Evolutionary conservation across 352 stramenopile species (phyloP), one percentile per base, ranked within the genome.

Genomic region (Thalassiosira pacifica): DNA sequence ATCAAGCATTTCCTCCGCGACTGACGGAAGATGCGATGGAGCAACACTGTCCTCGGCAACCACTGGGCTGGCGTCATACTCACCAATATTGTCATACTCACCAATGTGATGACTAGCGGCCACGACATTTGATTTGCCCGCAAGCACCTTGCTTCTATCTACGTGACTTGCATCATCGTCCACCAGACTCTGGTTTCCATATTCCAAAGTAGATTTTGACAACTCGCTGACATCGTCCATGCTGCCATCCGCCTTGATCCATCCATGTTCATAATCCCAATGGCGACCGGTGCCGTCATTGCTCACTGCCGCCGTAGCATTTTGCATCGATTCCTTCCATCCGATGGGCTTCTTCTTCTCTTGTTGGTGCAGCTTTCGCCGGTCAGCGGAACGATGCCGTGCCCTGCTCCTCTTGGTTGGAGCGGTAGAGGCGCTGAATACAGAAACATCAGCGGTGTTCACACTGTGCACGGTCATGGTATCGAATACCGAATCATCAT

Each of bases 301-400:
- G 18, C 19, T 24, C 31, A 82, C 69, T 37, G 57, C 22, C 8
- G 76, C 40, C 3, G 83, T 70, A 22, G 77, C 83, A 72, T 80
- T 83, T 81, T 89, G 71, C 83, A 89, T 89, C 22, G 83, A 89
- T 67, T 86, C 83, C 55, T 89, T 89, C 83, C 83, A 89, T 29
- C n/a, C 24, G 11, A 66, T 60, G 64, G 22, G n/a, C 48, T 34
- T 64, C 3, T 66, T 76, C 19, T 66, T 31, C 5, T 19, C 5
- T 19, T 24, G 45, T 57, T 18, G 70, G 45, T 19, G 53, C 18
- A 82, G 60, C 64, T 86, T 86, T 37, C 83, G 68, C 32, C 73
- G 78, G 57, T 84, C 83, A 18, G 45, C 71, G 19, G 77, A 22
- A 22, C 63, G 42, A 48, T 86, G 78, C 16, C 81, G 80, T 59